Percentiles rank a stretch among this genome's conserved stretches.
Evolutionary conservation across 305 asterid species (phyloP).

Genomic region (Fraxinus sp.): DNA sequence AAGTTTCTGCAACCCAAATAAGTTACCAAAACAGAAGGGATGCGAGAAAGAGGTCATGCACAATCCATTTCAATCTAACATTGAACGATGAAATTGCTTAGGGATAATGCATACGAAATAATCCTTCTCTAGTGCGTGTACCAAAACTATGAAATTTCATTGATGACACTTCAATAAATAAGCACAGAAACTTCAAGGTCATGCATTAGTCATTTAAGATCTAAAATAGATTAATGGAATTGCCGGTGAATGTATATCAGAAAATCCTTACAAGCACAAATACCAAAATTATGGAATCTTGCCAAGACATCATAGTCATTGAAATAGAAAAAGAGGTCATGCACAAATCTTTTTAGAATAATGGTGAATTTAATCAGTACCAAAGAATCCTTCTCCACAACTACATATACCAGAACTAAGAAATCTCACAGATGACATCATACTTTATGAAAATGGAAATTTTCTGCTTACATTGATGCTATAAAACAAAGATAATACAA

Average conservation of each 20-base stretch:
- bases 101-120: background rate
- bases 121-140: background rate
- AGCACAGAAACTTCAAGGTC: background rate
- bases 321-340: background rate
- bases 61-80: background rate
- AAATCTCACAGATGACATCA: background rate
- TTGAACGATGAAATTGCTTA: background rate
- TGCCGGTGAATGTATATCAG: background rate
- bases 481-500: conserved; percentile 87
- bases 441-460: background rate
- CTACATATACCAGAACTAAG: background rate
- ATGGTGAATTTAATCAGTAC: background rate
- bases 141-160: background rate
- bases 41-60: background rate
- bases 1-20: conserved; percentile 4
- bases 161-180: background rate
- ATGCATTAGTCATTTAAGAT: background rate
- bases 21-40: background rate
- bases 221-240: background rate
- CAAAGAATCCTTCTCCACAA: background rate
- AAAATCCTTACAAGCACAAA: background rate
- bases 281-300: background rate
- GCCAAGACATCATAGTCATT: background rate
- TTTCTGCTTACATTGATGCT: conserved; percentile 73
- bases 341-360: background rate